Conservation (phyloP, 805 yeast species). For the Phaffomyces thermotolerans region DNA sequence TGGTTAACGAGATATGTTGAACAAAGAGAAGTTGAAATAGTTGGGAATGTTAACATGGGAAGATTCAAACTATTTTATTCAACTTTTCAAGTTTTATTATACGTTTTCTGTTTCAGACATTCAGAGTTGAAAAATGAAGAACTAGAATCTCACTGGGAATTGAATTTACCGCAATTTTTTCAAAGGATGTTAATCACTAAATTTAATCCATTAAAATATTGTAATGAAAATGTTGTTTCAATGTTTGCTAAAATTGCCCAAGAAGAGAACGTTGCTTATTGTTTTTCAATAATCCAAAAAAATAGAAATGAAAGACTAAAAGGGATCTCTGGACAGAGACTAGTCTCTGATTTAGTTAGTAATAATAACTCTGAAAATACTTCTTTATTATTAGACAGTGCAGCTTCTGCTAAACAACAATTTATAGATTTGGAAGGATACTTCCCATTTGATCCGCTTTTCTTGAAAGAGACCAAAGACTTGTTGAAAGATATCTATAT, state of each 20-base stretch:
- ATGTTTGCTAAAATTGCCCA: conserved; percentile 93
- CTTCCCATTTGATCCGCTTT: conserved; percentile 92
- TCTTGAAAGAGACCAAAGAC: conserved; percentile 53
- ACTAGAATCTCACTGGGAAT: conserved; percentile 53
- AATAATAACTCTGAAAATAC: conserved; percentile 15
- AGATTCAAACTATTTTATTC: conserved; percentile 85
- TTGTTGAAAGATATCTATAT: conserved; percentile 53
- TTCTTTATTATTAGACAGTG: conserved; percentile 8
- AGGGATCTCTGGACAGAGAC: conserved; percentile 30
- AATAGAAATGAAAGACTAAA: conserved; percentile 51
- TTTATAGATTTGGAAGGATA: conserved; percentile 88
- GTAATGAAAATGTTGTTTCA: conserved; percentile 87
- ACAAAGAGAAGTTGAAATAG: conserved; percentile 82
- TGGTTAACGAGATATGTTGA: conserved; percentile 79
- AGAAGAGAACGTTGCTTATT: conserved; percentile 82
- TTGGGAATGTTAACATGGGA: conserved; percentile 70
- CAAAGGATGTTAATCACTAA: conserved; percentile 79
- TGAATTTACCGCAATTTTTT: conserved; percentile 76
- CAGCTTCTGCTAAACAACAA: conserved; percentile 55
- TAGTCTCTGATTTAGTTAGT: conserved; percentile 21
- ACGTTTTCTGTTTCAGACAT: conserved; percentile 88
- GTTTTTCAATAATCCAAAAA: conserved; percentile 87
- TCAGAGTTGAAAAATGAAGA: conserved; percentile 38
- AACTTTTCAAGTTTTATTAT: conserved; percentile 81
- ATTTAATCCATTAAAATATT: conserved; percentile 88